Conservation (phyloP, 177 flowering plant species). For the Vitis hybrid region DNA sequence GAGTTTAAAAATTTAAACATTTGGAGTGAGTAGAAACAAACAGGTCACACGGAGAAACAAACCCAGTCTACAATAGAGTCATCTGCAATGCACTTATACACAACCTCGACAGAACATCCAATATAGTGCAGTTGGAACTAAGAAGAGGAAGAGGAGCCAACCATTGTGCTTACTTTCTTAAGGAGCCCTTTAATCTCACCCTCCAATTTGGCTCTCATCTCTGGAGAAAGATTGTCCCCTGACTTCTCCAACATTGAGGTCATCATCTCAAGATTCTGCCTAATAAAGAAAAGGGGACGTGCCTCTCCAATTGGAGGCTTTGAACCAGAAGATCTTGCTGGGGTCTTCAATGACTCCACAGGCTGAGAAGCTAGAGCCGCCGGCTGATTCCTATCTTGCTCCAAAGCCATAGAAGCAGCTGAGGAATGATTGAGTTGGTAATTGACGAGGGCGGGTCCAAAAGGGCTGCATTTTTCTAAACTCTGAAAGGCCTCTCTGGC, state of each 20-base stretch:
- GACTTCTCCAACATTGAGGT: constrained; percentile 65
- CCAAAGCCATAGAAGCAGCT: constrained; percentile 18
- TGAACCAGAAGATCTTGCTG: constrained; percentile 14
- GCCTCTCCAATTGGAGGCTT: constrained; percentile 21
- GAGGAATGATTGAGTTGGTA: constrained; percentile 36
- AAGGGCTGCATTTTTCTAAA: constrained; percentile 40
- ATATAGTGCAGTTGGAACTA: constrained; percentile 2
- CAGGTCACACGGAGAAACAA: not conserved
- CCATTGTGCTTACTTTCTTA: constrained; percentile 57
- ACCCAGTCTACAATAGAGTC: not conserved
- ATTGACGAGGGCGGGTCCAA: constrained; percentile 41
- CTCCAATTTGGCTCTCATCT: constrained; percentile 61
- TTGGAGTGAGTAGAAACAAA: not conserved
- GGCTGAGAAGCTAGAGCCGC: not conserved
- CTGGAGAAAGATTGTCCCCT: constrained; percentile 58
- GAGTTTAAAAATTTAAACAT: too few relatives aligned
- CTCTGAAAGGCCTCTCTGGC: constrained; percentile 55
- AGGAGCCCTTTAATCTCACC: constrained; percentile 58
- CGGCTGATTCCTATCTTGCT: not conserved
- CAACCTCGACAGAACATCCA: not conserved
- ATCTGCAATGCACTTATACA: not conserved
- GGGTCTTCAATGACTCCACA: constrained; percentile 2
- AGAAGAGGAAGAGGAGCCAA: constrained; percentile 41
- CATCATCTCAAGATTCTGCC: constrained; percentile 74
- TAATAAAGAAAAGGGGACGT: constrained; percentile 47